Conservation (phyloP, 495 filamentous ascomycete genomes). For the Tuber brumale region DNA sequence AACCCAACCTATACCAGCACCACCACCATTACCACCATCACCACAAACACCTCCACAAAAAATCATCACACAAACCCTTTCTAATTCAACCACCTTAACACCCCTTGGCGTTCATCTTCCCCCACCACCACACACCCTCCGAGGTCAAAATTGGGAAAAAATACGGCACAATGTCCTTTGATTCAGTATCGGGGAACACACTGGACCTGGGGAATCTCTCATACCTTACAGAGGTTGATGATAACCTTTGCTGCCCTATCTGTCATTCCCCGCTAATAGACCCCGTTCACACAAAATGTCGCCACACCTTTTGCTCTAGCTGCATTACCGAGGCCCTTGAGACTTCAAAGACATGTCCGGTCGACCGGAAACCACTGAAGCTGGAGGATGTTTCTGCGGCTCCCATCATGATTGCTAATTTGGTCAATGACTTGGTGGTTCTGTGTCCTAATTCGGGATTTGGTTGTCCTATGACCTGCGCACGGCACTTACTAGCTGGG, state of each 20-base stretch:
- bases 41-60: neutral
- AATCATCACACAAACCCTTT: neutral
- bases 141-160: neutral
- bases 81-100: conserved; percentile 3
- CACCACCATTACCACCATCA: conserved; percentile 1
- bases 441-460: conserved; percentile 53
- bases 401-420: conserved; percentile 39
- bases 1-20: conserved; percentile 8
- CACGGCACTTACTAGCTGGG: conserved; percentile 54
- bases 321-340: conserved; percentile 54
- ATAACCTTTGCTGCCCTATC: conserved; percentile 64
- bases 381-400: conserved; percentile 32
- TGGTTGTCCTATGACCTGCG: conserved; percentile 53
- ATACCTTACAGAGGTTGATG: conserved; percentile 55
- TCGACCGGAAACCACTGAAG: conserved; percentile 39
- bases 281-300: conserved; percentile 57
- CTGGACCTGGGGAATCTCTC: conserved; percentile 59
- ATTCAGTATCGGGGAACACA: conserved; percentile 16
- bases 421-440: conserved; percentile 63
- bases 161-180: conserved; percentile 16
- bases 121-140: conserved; percentile 5
- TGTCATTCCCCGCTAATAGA: conserved; percentile 62
- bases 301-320: conserved; percentile 61
- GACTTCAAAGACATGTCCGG: conserved; percentile 43
- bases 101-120: conserved; percentile 8